phyloP scores from a whole-genome alignment of 2,329 filamentous ascomycete species.

The Fusarium sp. region DNA sequence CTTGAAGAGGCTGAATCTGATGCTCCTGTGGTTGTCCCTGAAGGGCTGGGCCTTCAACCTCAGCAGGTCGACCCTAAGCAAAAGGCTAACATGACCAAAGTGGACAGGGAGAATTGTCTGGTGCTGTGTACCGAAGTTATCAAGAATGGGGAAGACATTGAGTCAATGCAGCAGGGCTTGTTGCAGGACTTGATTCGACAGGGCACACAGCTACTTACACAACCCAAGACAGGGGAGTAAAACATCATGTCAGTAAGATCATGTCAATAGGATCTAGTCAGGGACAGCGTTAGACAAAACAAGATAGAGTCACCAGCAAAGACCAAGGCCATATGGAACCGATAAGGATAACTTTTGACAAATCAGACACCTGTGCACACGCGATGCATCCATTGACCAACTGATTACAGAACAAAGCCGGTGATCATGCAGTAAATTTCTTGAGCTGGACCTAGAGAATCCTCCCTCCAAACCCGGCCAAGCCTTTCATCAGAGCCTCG shows the following conservation, averaged over 20 bases:
- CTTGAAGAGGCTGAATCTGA: conserved; percentile 28
- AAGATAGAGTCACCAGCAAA: conserved; percentile 2
- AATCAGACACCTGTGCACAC: conserved; percentile 32
- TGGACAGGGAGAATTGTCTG: conserved; percentile 68
- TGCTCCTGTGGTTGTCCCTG: conserved; percentile 37
- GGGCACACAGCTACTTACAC: conserved; percentile 57
- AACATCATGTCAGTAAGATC: neutral
- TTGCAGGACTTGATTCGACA: conserved; percentile 60
- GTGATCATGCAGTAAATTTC: conserved; percentile 54
- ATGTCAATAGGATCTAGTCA: neutral
- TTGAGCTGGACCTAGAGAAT: conserved; percentile 54
- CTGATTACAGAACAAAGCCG: conserved; percentile 48
- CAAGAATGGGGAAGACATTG: conserved; percentile 53
- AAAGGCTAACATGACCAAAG: conserved; percentile 55
- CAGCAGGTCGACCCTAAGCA: conserved; percentile 57
- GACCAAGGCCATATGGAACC: conserved; percentile 5
- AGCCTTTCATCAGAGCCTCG: conserved; percentile 49
- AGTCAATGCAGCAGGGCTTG: conserved; percentile 49
- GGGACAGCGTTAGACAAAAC: neutral
- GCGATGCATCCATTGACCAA: conserved; percentile 45
- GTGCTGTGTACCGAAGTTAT: conserved; percentile 65
- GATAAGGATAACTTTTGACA: conserved; percentile 35
- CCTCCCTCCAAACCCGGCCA: conserved; percentile 49
- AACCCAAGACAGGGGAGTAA: conserved; percentile 25
- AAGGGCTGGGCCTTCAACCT: conserved; percentile 54